Conservation (phyloP, 2,329 filamentous ascomycete species). For the Piedraia hortae region DNA sequence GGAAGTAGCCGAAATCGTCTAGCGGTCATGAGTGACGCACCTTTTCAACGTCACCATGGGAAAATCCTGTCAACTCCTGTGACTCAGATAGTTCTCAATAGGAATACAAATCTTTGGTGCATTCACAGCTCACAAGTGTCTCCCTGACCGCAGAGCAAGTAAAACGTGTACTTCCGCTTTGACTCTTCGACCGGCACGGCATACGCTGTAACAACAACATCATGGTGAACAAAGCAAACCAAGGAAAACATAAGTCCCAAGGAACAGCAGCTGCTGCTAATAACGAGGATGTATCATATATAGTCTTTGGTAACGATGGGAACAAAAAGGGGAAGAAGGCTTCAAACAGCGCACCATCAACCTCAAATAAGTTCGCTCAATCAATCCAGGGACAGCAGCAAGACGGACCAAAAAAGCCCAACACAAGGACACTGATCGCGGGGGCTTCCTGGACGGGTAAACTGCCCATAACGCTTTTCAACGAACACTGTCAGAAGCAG, state of each 20-base stretch:
- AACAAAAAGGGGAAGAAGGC: conserved; percentile 16
- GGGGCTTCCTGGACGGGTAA: conserved; percentile 95
- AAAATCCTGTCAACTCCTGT: too few species aligned
- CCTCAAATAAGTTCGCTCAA: too few species aligned
- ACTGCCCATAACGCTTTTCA: conserved; percentile 72
- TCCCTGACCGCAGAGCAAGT: too few species aligned
- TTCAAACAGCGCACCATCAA: conserved; percentile 5
- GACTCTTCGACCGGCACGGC: too few species aligned
- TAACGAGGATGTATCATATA: conserved; percentile 21
- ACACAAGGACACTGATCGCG: conserved; percentile 54
- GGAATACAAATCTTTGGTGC: too few species aligned
- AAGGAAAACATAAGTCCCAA: too few species aligned
- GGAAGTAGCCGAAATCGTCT: too few species aligned
- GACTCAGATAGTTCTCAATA: too few species aligned
- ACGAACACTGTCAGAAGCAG: conserved; percentile 85
- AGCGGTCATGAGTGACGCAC: too few species aligned
- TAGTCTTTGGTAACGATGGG: conserved; percentile 21
- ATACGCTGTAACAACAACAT: not conserved
- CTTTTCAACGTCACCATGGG: too few species aligned
- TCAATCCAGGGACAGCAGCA: conserved; percentile 3
- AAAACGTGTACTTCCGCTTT: too few species aligned
- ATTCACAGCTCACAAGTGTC: too few species aligned
- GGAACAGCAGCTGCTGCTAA: conserved; percentile 10
- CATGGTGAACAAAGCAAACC: conserved; percentile 25
- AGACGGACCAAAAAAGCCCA: conserved; percentile 27